Conservation (phyloP, 345 rosid species). For the Arabis alpina region DNA sequence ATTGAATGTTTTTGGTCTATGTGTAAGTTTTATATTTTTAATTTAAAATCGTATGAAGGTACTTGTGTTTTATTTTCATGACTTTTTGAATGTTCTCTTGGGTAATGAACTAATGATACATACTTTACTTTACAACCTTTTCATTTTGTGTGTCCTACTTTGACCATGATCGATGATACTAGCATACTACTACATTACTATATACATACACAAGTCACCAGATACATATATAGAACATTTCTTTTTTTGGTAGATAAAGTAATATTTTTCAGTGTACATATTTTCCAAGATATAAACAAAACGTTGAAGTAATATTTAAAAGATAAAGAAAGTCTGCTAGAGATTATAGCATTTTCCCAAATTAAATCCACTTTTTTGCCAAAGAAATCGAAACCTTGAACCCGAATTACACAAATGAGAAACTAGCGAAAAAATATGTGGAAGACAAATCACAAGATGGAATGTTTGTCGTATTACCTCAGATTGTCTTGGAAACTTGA, state of each 20-base stretch:
- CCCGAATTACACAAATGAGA: neutral
- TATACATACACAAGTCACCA: too few species aligned
- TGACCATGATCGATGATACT: slow-evolving; percentile 15
- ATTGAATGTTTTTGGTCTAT: slow-evolving; percentile 31
- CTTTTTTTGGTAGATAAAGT: too few species aligned
- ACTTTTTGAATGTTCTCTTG: slow-evolving; percentile 35
- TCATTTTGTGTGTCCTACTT: slow-evolving; percentile 23
- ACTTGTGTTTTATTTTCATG: slow-evolving; percentile 29
- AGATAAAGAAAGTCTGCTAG: neutral
- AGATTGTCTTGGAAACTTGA: slow-evolving; percentile 33
- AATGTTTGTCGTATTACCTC: slow-evolving; percentile 40
- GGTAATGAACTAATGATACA: slow-evolving; percentile 36
- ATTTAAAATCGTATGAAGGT: slow-evolving; percentile 1
- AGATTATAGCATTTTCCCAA: neutral
- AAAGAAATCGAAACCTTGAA: too few species aligned
- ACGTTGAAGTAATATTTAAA: neutral
- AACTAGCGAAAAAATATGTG: neutral
- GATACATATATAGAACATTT: too few species aligned
- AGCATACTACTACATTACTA: too few species aligned
- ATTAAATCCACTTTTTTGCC: neutral
- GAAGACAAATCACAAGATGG: neutral
- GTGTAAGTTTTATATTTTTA: slow-evolving; percentile 7
- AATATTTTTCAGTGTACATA: too few species aligned
- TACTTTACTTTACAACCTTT: slow-evolving; percentile 29
- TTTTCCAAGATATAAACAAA: too few species aligned